Conservation (phyloP, 2,329 filamentous ascomycete species). For the Pseudogymnoascus pannorum region DNA sequence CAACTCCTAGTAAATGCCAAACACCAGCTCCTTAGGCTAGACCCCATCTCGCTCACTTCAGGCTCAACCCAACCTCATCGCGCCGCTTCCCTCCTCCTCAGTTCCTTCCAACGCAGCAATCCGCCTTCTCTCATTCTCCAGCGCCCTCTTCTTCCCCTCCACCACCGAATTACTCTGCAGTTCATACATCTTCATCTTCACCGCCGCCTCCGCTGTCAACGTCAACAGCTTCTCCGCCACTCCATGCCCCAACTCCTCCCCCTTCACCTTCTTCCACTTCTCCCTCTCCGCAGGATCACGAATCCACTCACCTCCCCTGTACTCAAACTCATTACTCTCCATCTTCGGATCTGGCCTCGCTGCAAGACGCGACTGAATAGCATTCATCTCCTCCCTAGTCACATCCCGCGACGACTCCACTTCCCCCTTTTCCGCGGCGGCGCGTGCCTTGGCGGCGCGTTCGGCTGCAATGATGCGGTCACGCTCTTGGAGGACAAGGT, state of each 20-base stretch:
- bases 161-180: constrained; percentile 14
- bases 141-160: constrained; percentile 2
- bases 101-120: not conserved
- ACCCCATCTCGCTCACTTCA: not conserved
- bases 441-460: constrained; percentile 17
- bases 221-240: constrained; percentile 33
- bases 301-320: not conserved
- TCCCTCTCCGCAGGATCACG: constrained; percentile 3
- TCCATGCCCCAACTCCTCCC: constrained; percentile 34
- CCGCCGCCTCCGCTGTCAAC: constrained; percentile 23
- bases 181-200: constrained; percentile 20
- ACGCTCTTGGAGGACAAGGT: constrained; percentile 14
- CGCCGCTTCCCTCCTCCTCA: not conserved
- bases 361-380: not conserved
- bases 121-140: not conserved
- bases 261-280: constrained; percentile 30
- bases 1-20: not conserved
- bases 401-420: not conserved
- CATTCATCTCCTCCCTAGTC: not conserved
- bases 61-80: not conserved
- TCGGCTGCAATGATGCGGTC: constrained; percentile 12
- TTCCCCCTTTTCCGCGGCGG: not conserved
- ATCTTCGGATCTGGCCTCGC: constrained; percentile 4
- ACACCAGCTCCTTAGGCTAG: not conserved
- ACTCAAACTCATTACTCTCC: not conserved